Conservation (phyloP, 2,329 filamentous ascomycete species). For the Rutstroemia sp. region DNA sequence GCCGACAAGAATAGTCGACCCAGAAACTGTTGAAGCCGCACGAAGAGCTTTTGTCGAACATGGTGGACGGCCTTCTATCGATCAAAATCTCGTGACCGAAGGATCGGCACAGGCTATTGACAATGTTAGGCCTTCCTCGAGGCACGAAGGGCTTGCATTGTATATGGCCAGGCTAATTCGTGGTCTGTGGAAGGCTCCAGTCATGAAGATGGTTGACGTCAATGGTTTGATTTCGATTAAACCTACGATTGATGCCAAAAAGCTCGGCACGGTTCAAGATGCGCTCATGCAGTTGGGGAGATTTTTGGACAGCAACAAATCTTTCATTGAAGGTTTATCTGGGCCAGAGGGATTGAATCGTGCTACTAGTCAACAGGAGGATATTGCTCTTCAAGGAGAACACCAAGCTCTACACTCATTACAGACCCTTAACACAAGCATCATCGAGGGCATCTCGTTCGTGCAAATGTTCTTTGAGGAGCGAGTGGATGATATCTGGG, state of each 20-base stretch:
- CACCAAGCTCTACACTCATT: conserved; percentile 87
- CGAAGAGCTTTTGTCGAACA: conserved; percentile 86
- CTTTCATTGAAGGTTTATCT: conserved; percentile 88
- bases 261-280: conserved; percentile 70
- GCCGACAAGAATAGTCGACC: conserved; percentile 65
- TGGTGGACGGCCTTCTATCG: conserved; percentile 78
- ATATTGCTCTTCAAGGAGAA: conserved; percentile 86
- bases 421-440: conserved; percentile 77
- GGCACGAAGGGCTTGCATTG: conserved; percentile 79
- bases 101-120: conserved; percentile 62
- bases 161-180: conserved; percentile 86
- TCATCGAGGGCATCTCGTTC: conserved; percentile 95
- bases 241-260: conserved; percentile 59
- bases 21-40: conserved; percentile 77
- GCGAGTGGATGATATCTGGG: conserved; percentile 79
- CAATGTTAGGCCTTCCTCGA: conserved; percentile 76
- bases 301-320: conserved; percentile 82
- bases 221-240: conserved; percentile 55
- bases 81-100: conserved; percentile 64
- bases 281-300: conserved; percentile 70
- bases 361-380: conserved; percentile 76
- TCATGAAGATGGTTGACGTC: conserved; percentile 52
- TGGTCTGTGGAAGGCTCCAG: conserved; percentile 75
- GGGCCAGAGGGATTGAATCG: conserved; percentile 79
- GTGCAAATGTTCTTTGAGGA: conserved; percentile 93